A percentile compares a stretch with the other conserved stretches of the same genome.
These are phyloP conservation scores for Bryoerythrophyllum caledonicum DNA, from an alignment of 225 moss, liverwort and hornwort species.

Conservation along the genomic window DNA sequence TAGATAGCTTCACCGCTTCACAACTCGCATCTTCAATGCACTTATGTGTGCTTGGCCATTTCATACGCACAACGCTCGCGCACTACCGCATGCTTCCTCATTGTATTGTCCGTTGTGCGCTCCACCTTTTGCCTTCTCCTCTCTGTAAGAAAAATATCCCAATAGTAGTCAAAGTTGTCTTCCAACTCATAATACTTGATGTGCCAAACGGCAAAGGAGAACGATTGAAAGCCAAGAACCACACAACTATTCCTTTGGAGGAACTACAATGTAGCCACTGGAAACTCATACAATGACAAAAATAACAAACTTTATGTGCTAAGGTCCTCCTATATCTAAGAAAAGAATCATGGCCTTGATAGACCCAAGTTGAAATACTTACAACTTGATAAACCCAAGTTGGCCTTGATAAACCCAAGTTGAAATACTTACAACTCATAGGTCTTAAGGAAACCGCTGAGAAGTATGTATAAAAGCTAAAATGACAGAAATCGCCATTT, in stretches of 20 bases:
- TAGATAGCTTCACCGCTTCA: no score
- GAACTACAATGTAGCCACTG: no score
- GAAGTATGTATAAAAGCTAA: neutral
- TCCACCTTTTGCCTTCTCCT: slow-evolving; percentile 45
- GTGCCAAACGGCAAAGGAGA: neutral
- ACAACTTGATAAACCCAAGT: no score
- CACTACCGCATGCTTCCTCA: slow-evolving; percentile 31
- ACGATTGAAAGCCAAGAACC: neutral
- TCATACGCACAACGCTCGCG: slow-evolving; percentile 41
- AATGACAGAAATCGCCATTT: neutral
- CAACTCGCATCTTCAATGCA: neutral
- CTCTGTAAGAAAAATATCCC: slow-evolving; percentile 2
- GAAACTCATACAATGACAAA: neutral
- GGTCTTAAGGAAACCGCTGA: neutral
- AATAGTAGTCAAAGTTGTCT: neutral
- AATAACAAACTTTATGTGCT: neutral
- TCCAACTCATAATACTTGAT: neutral
- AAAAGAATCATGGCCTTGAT: neutral
- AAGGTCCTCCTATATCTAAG: neutral
- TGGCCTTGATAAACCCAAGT: no score
- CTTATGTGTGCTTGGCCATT: slow-evolving; percentile 44
- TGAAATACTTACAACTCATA: neutral
- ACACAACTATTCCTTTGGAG: neutral
- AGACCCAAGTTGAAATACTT: neutral
- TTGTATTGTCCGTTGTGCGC: slow-evolving; percentile 36